Base-by-base conservation (phyloP, 2,329 filamentous ascomycete species). In the Lasiodiplodia gonubiensis region DNA sequence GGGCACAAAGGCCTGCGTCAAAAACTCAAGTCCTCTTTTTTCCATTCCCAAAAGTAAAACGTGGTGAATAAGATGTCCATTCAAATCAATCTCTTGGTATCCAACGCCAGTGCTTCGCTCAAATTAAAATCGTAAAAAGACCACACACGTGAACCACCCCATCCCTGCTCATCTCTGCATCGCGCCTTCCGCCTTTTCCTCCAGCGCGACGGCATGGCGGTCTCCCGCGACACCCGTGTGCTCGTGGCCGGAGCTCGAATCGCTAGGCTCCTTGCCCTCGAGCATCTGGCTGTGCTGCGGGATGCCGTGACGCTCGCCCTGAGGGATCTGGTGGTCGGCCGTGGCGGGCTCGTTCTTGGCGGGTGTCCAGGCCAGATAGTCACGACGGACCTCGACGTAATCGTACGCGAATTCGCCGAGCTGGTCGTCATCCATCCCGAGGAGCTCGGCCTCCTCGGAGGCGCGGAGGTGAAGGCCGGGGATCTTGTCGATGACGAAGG, bases 331-430 rank as follows among this genome's bases (percentile, higher is more conserved):
- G 74, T 86, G 84, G 69, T 88, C 87, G 70, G 86, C 82, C 68
- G 84, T 79, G 60, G 85, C 83, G 30, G 88, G 90, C 72, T 91
- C 88, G 69, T 83, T 84, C 75, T 90, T 90, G 39, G 90, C 88
- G 0, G 92, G 92, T 35, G 91, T 94, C 92, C 92, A 95, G 68
- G 92, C 92, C 48, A 95, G 87, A 84, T 94, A 95, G 80, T 95
- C 92, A 74, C 92, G 89, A 76, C 92, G 90, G 68, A 94, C 91
- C 85, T 95, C 92, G 71, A 95, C 92, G 78, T 94, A 95, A 79
- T 95, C 92, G 83, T 94, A 94, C 14, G 92, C 92, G 77, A 94
- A 95, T 80, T 95, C 92, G 80, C 92, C 92, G 73, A 94, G 91
- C 82, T 95, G 92, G 80, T 94, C 92, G 76, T 94, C 92, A 75